Evolutionary conservation across 495 filamentous ascomycete genomes (phyloP).

Genomic region (Usnea hakonensis): DNA sequence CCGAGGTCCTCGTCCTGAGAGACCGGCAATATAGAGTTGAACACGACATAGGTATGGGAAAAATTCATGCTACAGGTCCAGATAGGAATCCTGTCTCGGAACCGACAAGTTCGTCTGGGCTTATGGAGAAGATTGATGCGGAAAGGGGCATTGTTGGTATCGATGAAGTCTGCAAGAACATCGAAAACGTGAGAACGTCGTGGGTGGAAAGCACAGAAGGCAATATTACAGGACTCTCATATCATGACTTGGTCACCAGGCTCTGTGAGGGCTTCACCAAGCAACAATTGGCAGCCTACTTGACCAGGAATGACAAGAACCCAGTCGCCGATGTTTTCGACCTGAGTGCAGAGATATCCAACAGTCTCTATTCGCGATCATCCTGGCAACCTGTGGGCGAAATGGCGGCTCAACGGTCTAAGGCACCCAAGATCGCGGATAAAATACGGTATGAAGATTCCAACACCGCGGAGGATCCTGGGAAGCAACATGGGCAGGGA

Average conservation of each 20-base stretch:
- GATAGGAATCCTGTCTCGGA: background rate
- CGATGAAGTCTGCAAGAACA: constrained; percentile 17
- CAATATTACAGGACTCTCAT: constrained; percentile 1
- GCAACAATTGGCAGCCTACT: constrained; percentile 16
- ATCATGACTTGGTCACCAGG: constrained; percentile 8
- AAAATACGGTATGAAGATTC: constrained; percentile 1
- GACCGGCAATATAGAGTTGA: background rate
- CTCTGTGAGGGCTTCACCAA: constrained; percentile 18
- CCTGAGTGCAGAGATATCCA: background rate
- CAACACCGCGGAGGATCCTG: background rate
- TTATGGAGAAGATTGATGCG: constrained; percentile 16
- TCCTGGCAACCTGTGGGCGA: constrained; percentile 9
- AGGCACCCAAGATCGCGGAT: constrained; percentile 8
- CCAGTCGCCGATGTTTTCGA: constrained; percentile 4
- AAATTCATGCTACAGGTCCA: background rate
- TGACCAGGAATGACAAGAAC: background rate
- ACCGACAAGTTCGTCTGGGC: constrained; percentile 14
- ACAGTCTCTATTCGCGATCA: constrained; percentile 13
- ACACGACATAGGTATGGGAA: background rate
- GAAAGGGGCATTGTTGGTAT: constrained; percentile 17
- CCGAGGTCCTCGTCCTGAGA: constrained; percentile 36
- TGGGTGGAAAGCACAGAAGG: constrained; percentile 7
- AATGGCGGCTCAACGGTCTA: background rate
- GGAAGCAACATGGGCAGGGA: constrained; percentile 12
- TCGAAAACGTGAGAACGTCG: constrained; percentile 11